phyloP scores from a whole-genome alignment of 805 yeast species.

The Yamadazyma tumulicola region DNA sequence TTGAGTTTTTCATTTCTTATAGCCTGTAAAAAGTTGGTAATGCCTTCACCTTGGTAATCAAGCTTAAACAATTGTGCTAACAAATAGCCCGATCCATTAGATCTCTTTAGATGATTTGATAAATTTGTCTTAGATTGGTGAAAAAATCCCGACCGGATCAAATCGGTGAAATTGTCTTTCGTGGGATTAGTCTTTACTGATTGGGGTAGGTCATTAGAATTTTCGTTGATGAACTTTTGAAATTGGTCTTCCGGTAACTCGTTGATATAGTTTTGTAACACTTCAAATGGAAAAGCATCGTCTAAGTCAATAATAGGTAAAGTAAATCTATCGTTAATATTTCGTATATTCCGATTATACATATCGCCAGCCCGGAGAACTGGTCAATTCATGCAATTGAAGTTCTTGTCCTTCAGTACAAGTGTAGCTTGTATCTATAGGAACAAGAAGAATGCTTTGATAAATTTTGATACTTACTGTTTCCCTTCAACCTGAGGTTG shows the following conservation, averaged over 20 bases:
- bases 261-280: conserved; percentile 30
- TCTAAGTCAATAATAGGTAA: conserved; percentile 29
- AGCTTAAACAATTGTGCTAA: conserved; percentile 48
- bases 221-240: conserved; percentile 20
- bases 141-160: conserved; percentile 49
- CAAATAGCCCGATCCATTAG: conserved; percentile 45
- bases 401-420: too few species aligned
- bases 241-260: conserved; percentile 32
- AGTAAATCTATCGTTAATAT: conserved; percentile 5
- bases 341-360: conserved; percentile 6
- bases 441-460: too few species aligned
- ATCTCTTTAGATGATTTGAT: conserved; percentile 36
- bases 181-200: conserved; percentile 29
- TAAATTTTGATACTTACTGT: conserved; percentile 1
- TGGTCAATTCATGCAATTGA: too few species aligned
- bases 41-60: conserved; percentile 54
- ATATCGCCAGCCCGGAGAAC: too few species aligned
- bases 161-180: conserved; percentile 36
- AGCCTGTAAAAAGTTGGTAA: conserved; percentile 46
- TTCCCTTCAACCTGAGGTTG: not conserved
- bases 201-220: conserved; percentile 36
- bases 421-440: too few species aligned
- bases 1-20: conserved; percentile 28
- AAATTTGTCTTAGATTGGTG: conserved; percentile 40
- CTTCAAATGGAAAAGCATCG: conserved; percentile 31